Base-by-base conservation (phyloP, 306 rosid genomes). In the Cicer cuneatum region DNA sequence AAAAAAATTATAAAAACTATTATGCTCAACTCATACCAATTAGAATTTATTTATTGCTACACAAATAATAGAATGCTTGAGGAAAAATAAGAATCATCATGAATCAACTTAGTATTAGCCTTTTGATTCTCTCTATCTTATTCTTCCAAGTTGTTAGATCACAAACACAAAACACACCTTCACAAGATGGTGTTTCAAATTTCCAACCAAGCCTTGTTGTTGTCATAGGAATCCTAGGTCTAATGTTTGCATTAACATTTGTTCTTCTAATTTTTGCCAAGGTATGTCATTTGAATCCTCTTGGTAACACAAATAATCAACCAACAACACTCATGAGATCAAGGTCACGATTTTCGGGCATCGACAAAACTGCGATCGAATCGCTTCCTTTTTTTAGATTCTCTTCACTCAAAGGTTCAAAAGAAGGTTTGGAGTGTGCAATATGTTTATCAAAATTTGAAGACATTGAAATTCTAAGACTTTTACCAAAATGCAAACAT, bases 321-420 rank as follows among this genome's bases (percentile, higher is more conserved):
- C n/a, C 33, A 29, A 74, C 78, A 13, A 41, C 71, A 66, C 65
- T 80, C 15, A n/a, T 73, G 59, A 66, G 89, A 73, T 73, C 87
- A 72, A 92, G 93, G 76, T 82, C 93, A 13, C 83, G 93, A 45
- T 85, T 85, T 62, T 94, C 95, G 0, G 99, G 99, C 11, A 84
- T 95, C 19, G 97, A 92, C 47, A 95, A 90, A 82, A 84, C 90
- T 14, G 88, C 81, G 21, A 84, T 95, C n/a, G 98, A 95, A 70
- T 89, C 99, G 46, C 96, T 95, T 37, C 99, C 99, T n/a, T 92
- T 86, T 84, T 95, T 95, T 57, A 82, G 87, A 85, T 95, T 95
- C 75, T 92, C 98, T 41, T 82, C 93, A 8, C 89, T 94, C 10
- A 90, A 76, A 78, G 99, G 99, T 1, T 87, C 98, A 21, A 95